These are phyloP conservation scores for Fusarium sulawesiense DNA, from an alignment of 2,329 filamentous ascomycete genomes.

Conservation along the genomic window DNA sequence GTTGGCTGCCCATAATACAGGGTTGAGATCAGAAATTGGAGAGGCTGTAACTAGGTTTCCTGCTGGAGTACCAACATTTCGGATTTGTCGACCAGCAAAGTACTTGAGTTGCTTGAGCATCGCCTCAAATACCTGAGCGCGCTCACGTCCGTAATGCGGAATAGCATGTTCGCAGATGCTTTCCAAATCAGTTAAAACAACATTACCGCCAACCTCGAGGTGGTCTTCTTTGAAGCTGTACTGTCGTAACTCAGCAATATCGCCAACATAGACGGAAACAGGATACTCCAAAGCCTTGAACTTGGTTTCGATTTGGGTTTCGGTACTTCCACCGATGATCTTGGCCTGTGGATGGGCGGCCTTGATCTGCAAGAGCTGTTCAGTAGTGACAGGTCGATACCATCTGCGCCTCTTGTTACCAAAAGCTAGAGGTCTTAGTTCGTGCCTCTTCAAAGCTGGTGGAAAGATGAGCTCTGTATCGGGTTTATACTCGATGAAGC, in stretches of 20 bases:
- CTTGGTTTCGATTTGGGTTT: constrained; percentile 98
- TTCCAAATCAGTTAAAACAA: constrained; percentile 92
- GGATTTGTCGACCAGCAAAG: constrained; percentile 94
- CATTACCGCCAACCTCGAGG: constrained; percentile 93
- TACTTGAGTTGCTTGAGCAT: constrained; percentile 95
- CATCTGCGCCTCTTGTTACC: constrained; percentile 95
- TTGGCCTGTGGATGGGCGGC: constrained; percentile 85
- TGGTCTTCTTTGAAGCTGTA: constrained; percentile 83
- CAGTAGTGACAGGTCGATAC: constrained; percentile 88
- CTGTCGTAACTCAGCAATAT: constrained; percentile 88
- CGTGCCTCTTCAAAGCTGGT: constrained; percentile 82
- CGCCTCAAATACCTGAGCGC: constrained; percentile 85
- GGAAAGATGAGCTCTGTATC: constrained; percentile 97
- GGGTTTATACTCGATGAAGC: constrained; percentile 93
- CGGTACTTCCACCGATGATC: constrained; percentile 94
- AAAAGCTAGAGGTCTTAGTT: constrained; percentile 84
- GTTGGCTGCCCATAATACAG: constrained; percentile 89
- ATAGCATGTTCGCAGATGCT: constrained; percentile 83
- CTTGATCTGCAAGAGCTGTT: constrained; percentile 94
- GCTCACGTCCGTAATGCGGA: constrained; percentile 76
- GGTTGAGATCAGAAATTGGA: constrained; percentile 96
- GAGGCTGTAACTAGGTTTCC: constrained; percentile 95
- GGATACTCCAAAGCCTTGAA: constrained; percentile 95
- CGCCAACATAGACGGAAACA: constrained; percentile 90
- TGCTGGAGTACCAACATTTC: constrained; percentile 96